Percentiles rank a stretch among this genome's conserved stretches.
These are phyloP conservation scores for Penicillium flavigenum DNA, from an alignment of 495 filamentous ascomycete genomes.

Conservation along the genomic window DNA sequence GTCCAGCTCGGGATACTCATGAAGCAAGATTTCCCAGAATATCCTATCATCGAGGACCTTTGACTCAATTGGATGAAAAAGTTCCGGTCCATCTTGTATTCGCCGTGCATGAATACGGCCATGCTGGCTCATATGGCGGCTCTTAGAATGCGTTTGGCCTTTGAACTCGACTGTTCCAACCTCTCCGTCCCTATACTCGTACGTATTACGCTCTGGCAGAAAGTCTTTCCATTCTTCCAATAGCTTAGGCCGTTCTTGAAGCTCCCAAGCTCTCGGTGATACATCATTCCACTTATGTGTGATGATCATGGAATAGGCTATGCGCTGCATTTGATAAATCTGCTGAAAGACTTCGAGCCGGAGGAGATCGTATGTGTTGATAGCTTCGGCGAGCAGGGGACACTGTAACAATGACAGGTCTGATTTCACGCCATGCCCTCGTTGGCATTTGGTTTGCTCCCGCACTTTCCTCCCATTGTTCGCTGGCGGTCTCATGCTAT, in stretches of 20 bases:
- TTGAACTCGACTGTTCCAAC: slow-evolving; percentile 13
- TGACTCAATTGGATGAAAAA: slow-evolving; percentile 5
- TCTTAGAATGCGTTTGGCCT: slow-evolving; percentile 8
- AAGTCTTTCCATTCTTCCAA: slow-evolving; percentile 52
- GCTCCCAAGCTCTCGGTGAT: slow-evolving; percentile 27
- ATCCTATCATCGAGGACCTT: slow-evolving; percentile 4
- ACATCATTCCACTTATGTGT: slow-evolving; percentile 23
- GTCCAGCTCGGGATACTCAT: slow-evolving; percentile 18
- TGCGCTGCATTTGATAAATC: slow-evolving; percentile 19
- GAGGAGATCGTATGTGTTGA: slow-evolving; percentile 39
- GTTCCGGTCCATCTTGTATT: slow-evolving; percentile 1
- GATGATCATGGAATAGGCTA: slow-evolving; percentile 6
- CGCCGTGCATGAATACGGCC: slow-evolving; percentile 11
- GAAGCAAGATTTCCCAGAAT: slow-evolving; percentile 16
- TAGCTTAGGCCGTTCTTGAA: slow-evolving; percentile 40
- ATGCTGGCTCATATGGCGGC: slow-evolving; percentile 5
- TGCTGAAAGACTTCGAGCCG: slow-evolving; percentile 38
- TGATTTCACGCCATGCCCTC: background rate
- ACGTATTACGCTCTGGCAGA: slow-evolving; percentile 34
- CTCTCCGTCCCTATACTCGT: slow-evolving; percentile 16
- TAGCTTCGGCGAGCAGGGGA: slow-evolving; percentile 34
- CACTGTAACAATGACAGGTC: slow-evolving; percentile 24
- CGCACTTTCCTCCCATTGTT: background rate
- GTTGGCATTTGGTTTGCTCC: background rate
- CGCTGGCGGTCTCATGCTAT: slow-evolving; percentile 1